Base-by-base conservation (phyloP, 768 basidiomycete genomes). In the Coprinopsis marcescibilis region DNA sequence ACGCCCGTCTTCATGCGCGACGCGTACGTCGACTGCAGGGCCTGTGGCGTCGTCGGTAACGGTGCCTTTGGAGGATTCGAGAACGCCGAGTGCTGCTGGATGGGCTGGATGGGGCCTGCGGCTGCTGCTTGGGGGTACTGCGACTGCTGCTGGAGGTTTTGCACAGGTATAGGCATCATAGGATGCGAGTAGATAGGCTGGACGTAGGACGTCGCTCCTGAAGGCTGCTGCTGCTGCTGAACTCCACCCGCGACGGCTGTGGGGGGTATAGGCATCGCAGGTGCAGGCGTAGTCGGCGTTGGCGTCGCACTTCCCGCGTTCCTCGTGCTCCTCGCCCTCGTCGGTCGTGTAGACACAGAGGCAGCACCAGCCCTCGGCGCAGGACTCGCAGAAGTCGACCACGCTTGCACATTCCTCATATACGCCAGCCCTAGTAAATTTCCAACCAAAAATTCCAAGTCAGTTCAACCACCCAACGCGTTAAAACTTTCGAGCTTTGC, bases 1-100 rank as follows among this genome's bases (percentile, higher is more conserved):
- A 85, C 76, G 13, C 96, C 96, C 0, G 95, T 94, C 20, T 88
- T 82, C 43, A 98, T 69, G n/a, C 95, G 78, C 4, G 93, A 87
- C 0, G 92, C 71, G 61, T 96, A 98, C 2, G 89, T 86, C 0
- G 90, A 85, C 46, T 80, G 74, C 12, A 81, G 66, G 0, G 86
- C 93, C 60, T 97, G 95, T 0, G 76, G 64, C 0, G 65, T 62
- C 0, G 83, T 75, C 0, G 83, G 76, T 24, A 91, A 67, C 29
- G 77, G 78, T 3, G 76, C 73, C 3, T 69, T 71, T 2, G 76
- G 76, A 4, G 76, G 77, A 45, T 77, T 79, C 3, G 69, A 73
- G 2, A 65, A 61, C 2, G 49, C 63, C 0, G 59, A 50, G 2
- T 74, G 69, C 1, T 62, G 54, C 2, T 55, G 65, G 49, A 54